Evolutionary conservation across 495 filamentous ascomycete genomes (phyloP).

Genomic region (Sordaria brevicollis): DNA sequence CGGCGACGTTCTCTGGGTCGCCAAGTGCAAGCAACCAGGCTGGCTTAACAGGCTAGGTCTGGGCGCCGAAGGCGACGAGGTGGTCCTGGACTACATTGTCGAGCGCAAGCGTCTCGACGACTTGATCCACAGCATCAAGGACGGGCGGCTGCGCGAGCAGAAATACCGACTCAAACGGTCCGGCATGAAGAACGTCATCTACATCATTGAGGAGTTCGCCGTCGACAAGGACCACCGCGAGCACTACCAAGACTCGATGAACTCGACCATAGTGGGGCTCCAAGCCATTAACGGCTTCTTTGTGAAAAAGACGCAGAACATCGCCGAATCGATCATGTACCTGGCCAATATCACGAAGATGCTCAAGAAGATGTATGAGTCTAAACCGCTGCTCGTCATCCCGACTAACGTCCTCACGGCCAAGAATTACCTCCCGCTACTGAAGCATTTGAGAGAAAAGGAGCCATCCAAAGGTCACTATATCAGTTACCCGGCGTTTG

Average conservation of each 20-base stretch:
- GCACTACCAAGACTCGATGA: constrained; percentile 55
- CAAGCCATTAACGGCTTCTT: constrained; percentile 80
- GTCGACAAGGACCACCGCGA: constrained; percentile 38
- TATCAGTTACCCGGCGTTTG: constrained; percentile 64
- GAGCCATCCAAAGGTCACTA: constrained; percentile 44
- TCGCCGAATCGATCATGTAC: constrained; percentile 76
- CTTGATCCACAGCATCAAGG: constrained; percentile 67
- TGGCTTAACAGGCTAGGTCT: constrained; percentile 39
- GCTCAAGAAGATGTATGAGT: constrained; percentile 55
- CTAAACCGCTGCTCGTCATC: constrained; percentile 43
- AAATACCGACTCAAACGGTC: constrained; percentile 68
- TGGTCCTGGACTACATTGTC: constrained; percentile 72
- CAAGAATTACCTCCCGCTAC: constrained; percentile 56
- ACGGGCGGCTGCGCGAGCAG: constrained; percentile 77
- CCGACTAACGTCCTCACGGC: constrained; percentile 57
- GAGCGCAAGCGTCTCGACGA: constrained; percentile 81
- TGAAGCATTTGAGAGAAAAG: constrained; percentile 43
- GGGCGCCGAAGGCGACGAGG: constrained; percentile 61
- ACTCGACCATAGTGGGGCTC: constrained; percentile 66
- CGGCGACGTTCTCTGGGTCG: constrained; percentile 75
- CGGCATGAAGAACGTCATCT: constrained; percentile 66
- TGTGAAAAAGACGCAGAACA: constrained; percentile 62
- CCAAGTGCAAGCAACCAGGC: constrained; percentile 51
- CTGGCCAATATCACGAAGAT: constrained; percentile 64
- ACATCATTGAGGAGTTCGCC: constrained; percentile 66